Conservation (phyloP, 164 flowering plant species). For the Magnolia changhungtana region DNA sequence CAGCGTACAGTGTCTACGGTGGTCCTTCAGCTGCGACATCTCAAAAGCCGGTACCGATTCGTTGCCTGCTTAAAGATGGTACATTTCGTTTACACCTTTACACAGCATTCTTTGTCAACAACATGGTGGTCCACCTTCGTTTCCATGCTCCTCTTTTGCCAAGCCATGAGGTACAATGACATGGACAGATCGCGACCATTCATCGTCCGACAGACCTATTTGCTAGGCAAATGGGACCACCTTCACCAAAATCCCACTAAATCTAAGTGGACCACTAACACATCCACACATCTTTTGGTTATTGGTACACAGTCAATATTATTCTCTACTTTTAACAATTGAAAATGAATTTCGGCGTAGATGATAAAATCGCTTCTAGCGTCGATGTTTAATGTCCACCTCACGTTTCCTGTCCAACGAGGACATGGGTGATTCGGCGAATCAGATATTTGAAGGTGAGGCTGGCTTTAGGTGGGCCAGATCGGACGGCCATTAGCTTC, state of each 20-base stretch:
- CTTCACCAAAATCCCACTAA: not conserved
- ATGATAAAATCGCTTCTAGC: too few species aligned
- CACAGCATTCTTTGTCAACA: not conserved
- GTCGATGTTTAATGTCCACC: too few species aligned
- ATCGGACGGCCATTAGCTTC: too few species aligned
- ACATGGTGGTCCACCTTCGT: not conserved
- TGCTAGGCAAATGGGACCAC: not conserved
- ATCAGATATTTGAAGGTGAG: too few species aligned
- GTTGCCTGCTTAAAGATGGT: not conserved
- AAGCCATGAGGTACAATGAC: not conserved
- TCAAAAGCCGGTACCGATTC: not conserved
- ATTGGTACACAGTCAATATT: too few species aligned
- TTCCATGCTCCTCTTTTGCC: not conserved
- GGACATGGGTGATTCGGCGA: too few species aligned
- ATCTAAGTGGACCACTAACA: not conserved
- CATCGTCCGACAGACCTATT: not conserved
- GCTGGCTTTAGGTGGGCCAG: too few species aligned
- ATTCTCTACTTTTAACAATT: too few species aligned
- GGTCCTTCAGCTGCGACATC: not conserved
- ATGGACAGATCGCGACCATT: not conserved
- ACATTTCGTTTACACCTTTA: not conserved
- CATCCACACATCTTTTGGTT: not conserved
- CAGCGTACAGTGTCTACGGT: not conserved
- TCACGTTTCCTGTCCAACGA: too few species aligned
- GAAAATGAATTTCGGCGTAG: too few species aligned